Base-by-base conservation (phyloP, 495 filamentous ascomycete genomes). In the Xylaria palmicola region DNA sequence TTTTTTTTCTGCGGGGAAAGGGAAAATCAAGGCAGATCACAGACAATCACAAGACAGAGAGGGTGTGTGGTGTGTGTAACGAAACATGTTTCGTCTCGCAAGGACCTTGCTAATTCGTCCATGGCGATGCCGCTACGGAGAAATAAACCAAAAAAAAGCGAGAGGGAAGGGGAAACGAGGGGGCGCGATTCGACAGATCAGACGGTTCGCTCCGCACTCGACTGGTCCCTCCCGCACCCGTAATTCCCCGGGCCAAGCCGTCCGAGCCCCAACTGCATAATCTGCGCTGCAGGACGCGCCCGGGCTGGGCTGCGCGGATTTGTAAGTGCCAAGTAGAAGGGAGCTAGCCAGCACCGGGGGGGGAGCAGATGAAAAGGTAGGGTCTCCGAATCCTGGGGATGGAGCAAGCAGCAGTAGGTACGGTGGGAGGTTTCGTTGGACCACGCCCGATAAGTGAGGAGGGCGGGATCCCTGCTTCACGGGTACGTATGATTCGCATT, bases 161-260 rank as follows among this genome's bases (percentile, higher is more conserved):
- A 49, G 7, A n/a, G 27, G 20, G 24, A 5, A 30, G 17, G 12
- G 12, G 24, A 54, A 29, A 9, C 5, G 17, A 40, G 10, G 17
- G 17, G 41, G 10, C 32, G 32, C 6, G 32, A 36, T 6, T 34
- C 27, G 12, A 32, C 17, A 45, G 41, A 36, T 47, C 39, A 47
- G 26, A 41, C 56, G 56, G 44, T 49, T 50, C 56, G 56, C 22
- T 49, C 56, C 56, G 47, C 19, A 29, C 47, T 24, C 4, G 9
- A 53, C 30, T 26, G 17, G n/a, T n/a, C 10, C 6, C 48, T 19
- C 48, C 48, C 48, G 29, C 50, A 50, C 36, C 57, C 57, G 57
- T 51, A 52, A 52, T 30, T 60, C 57, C 55, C 57, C 57, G 57
- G 27, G 47, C 57, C 57, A 60, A 52, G 57, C 22, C 47, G 36